A percentile compares a stretch with the other conserved stretches of the same genome.
These are phyloP conservation scores for Hanseniaspora nectarophila DNA, from an alignment of 805 yeast species.

Conservation along the genomic window DNA sequence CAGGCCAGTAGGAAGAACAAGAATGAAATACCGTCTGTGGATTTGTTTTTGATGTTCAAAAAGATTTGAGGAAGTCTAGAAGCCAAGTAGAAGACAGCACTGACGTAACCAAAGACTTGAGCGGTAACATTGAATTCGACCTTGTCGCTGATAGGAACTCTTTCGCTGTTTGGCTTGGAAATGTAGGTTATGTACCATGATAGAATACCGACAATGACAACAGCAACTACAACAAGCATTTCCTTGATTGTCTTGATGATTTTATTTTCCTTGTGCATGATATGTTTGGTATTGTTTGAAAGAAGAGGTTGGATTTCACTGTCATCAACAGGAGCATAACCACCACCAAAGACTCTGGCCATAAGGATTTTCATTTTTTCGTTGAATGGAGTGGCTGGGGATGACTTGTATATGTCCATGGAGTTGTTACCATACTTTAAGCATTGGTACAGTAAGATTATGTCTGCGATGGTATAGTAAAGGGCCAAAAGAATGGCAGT, in stretches of 20 bases:
- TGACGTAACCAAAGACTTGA: conserved; percentile 71
- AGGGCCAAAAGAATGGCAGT: conserved; percentile 89
- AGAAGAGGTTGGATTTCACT: conserved; percentile 15
- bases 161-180: conserved; percentile 11
- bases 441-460: conserved; percentile 74
- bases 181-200: conserved; percentile 69
- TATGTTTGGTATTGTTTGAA: conserved; percentile 19
- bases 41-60: conserved; percentile 71
- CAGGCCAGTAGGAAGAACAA: conserved; percentile 91
- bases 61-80: conserved; percentile 88
- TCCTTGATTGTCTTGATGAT: conserved; percentile 21
- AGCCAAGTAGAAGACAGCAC: conserved; percentile 67
- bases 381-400: conserved; percentile 75
- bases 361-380: conserved; percentile 9
- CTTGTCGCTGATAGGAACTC: conserved; percentile 28
- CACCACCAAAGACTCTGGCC: conserved; percentile 10
- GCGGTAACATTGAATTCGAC: conserved; percentile 63
- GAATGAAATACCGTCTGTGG: conserved; percentile 90
- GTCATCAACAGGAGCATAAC: conserved; percentile 18
- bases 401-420: conserved; percentile 59
- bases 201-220: conserved; percentile 64
- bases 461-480: conserved; percentile 84
- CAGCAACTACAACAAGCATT: conserved; percentile 48
- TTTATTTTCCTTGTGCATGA: conserved; percentile 18
- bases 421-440: conserved; percentile 52